Base-by-base conservation (phyloP, 495 filamentous ascomycete species). In the Hypoxylon cercidicola region DNA sequence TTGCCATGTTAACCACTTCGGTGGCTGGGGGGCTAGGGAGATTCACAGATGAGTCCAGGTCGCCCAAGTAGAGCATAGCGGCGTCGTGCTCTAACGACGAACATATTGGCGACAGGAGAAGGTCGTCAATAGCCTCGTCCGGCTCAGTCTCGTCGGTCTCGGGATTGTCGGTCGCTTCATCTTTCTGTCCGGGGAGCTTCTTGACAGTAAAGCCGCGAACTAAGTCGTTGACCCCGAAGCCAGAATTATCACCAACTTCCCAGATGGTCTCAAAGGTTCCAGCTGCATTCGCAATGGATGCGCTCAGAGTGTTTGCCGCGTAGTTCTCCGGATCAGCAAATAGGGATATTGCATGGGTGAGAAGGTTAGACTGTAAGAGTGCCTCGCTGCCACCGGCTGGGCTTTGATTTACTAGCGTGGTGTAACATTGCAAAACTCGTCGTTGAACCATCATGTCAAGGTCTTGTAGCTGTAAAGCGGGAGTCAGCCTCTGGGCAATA, bases 261-360 rank as follows among this genome's bases (percentile, higher is more conserved):
- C 95, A 99, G 18, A 99, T 84, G 2, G 84, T 90, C 60, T 99
- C 95, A 69, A 98, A 97, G 25, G 86, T 90, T 0, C 90, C 91
- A 3, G 92, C 89, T n/a, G 94, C 90, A 60, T 87, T 94, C 3
- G 93, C 94, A 68, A 99, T 98, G 0, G 93, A 93, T 16, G 92
- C 90, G 70, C 95, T 96, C 20, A 98, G 74, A 15, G 93, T 93
- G 64, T 87, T 93, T 3, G 92, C 86, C 7, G 89, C 88, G 62
- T 90, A 90, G 60, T 89, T 91, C 58, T 97, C 94, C 0, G 96
- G 93, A 70, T 98, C 93, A 7, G 95, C 91, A 75, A 99, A 97
- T 2, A 93, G 89, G 0, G 93, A 90, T 16, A 97, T 88, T 6
- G 95, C 93, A 11, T 97, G 79, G n/a, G 93, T 95, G 21, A 99